Evolutionary conservation across 139 green algal genomes (phyloP), one percentile per base, ranked within the genome.

Genomic region (Tetraselmis chui): DNA sequence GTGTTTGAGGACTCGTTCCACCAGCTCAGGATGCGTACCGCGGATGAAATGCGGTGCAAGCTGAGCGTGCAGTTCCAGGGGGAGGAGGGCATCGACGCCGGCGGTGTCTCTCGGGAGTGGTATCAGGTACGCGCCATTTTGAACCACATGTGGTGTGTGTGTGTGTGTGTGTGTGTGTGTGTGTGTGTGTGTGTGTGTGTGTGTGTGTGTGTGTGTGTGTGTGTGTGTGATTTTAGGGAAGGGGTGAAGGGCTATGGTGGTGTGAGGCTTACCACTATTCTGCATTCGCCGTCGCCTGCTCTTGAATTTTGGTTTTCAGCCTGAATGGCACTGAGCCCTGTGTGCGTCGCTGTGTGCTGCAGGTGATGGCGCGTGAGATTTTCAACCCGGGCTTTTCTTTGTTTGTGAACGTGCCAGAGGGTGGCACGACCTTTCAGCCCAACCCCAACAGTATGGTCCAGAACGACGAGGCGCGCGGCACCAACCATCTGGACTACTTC

Each of bases 1-100:
- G 91, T 98, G 59, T 97, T 99, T 80, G 93, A 98, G 87, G 96
- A 99, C 91, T 95, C 86, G 31, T 99, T 97, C 96, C 92, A 98
- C 88, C 95, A 99, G 91, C 93, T 99, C 81, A 91, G 94, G 78
- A 92, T 90, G 79, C 85, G 90, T 31, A 91, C 86, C 0, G 86
- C 93, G 0, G 92, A 94, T 23, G 94, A 98, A 87, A 92, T 99
- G 89, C 87, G 89, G 23, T 88, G 86, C 75, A 87, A 88, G 82
- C 86, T 97, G 76, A 84, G 77, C 74, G 93, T 98, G n/a, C 83
- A 89, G 31, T 98, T 98, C 85, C 80, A 88, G 32, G 97, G 94
- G 2, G 96, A 99, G 89, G 96, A 99, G 88, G 96, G 96, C 80
- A 95, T 99, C 79, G 96, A 99, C 80, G 97, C 95, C 0, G 96